Evolutionary conservation across 23 red algal genomes (phyloP).

Genomic region (Gracilariopsis chorda): DNA sequence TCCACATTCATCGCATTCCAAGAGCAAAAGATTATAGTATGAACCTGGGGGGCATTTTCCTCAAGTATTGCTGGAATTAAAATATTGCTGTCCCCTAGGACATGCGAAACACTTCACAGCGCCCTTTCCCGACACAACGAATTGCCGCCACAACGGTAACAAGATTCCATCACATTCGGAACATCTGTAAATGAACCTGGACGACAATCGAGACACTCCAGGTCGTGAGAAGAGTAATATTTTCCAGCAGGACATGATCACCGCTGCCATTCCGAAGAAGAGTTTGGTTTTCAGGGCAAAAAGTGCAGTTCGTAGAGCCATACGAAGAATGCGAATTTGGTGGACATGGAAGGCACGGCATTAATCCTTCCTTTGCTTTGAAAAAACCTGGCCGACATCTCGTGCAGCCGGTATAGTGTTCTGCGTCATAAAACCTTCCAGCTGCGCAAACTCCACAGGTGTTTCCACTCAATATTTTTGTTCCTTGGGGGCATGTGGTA

Average conservation of each 20-base stretch:
- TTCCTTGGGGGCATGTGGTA: too few species aligned
- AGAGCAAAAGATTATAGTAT: neutral
- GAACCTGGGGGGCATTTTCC: neutral
- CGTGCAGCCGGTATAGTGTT: neutral
- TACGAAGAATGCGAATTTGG: neutral
- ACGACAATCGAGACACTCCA: neutral
- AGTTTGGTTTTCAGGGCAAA: neutral
- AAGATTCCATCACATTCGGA: neutral
- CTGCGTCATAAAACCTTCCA: neutral
- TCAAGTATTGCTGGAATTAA: neutral
- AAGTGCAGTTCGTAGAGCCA: neutral
- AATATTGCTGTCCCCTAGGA: neutral
- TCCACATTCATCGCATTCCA: neutral
- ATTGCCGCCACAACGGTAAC: neutral
- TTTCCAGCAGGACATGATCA: neutral
- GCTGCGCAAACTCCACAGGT: neutral
- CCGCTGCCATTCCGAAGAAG: neutral
- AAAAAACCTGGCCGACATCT: neutral
- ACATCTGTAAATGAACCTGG: neutral
- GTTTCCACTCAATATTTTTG: neutral
- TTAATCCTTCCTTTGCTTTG: neutral
- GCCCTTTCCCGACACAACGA: neutral
- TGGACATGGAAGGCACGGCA: neutral
- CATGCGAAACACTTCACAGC: neutral
- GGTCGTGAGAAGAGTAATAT: neutral